Percentiles rank a stretch among this genome's conserved stretches.
phyloP scores from a whole-genome alignment of 208 protist genomes.

The Trypanosoma brucei region DNA sequence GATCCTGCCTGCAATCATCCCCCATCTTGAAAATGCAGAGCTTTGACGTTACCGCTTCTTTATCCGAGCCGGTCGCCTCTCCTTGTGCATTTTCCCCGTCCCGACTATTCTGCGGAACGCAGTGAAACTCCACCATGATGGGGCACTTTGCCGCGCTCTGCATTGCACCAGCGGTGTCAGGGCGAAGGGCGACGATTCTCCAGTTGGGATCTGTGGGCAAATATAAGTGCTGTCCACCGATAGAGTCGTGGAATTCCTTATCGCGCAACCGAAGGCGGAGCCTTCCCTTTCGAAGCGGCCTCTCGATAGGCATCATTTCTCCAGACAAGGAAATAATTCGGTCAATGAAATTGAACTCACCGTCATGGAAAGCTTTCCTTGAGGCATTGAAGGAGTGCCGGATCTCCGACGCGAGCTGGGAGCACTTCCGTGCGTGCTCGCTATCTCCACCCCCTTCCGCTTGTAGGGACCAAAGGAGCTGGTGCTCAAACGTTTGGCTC shows the following conservation, averaged over 20 bases:
- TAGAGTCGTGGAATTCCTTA: constrained; percentile 52
- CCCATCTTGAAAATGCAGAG: constrained; percentile 94
- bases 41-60: constrained; percentile 20
- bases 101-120: constrained; percentile 37
- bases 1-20: constrained; percentile 94
- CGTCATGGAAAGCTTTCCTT: constrained; percentile 39
- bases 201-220: constrained; percentile 75
- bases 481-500: constrained; percentile 79
- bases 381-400: constrained; percentile 15
- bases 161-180: constrained; percentile 75
- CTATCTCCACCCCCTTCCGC: constrained; percentile 58
- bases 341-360: constrained; percentile 77
- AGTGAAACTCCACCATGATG: constrained; percentile 87
- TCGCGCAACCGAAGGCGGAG: constrained; percentile 64
- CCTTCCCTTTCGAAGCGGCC: constrained; percentile 65
- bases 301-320: constrained; percentile 74
- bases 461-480: constrained; percentile 82
- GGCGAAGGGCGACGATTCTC: constrained; percentile 70
- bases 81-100: constrained; percentile 25
- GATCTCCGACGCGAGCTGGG: constrained; percentile 31
- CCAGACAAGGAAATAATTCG: constrained; percentile 76
- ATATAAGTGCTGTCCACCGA: constrained; percentile 63
- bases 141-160: constrained; percentile 90
- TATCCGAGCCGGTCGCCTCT: background rate
- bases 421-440: constrained; percentile 42